Base-by-base conservation (phyloP, 192 early-diverging fungal species). In the Pilaira anomala region DNA sequence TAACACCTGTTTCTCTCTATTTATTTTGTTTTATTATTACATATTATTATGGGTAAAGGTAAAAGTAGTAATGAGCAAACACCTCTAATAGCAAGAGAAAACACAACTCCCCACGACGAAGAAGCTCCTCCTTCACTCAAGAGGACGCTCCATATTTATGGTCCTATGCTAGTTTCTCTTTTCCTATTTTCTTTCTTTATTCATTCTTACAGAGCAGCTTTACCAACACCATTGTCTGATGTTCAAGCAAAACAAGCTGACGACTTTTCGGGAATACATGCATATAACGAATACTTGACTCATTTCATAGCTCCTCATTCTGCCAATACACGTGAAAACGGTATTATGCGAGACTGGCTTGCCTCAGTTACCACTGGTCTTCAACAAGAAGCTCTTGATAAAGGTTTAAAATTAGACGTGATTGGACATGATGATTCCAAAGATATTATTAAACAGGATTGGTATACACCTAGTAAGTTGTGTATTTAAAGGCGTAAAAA, bases 261-360 rank as follows among this genome's bases (percentile, higher is more conserved):
- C 21, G 65, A 56, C 14, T 76, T 76, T 25, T 25, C 74, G 12
- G 74, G 74, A n/a, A 53, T 67, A 7, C 74, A 76, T 36, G 52
- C 54, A n/a, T 76, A 59, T 22, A 60, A 76, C 22, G 68, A 58
- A 19, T 76, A 76, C 44, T 49, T 76, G 2, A 59, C 30, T 33
- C 30, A 45, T 2, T 71, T 68, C 22, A 65, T 29, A n/a, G 54
- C 41, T 28, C 74, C 74, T 22, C 68, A 71, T 36, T 52, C 74
- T 0, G 68, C 59, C 50, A 74, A 74, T 30, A 46, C 63, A 21
- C 30, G 48, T 24, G 67, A 45, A 13, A 74, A 63, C 41, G 61
- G 44, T 5, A 52, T 63, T 19, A 68, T 74, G 22, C 45, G 58
- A 18, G 62, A 67, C 4, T 64, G 63, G 36, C 13, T 74, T 22